A percentile compares a stretch with the other conserved stretches of the same genome.
Conservation (phyloP, 2,329 filamentous ascomycete species). For the Didymella glomerata region DNA sequence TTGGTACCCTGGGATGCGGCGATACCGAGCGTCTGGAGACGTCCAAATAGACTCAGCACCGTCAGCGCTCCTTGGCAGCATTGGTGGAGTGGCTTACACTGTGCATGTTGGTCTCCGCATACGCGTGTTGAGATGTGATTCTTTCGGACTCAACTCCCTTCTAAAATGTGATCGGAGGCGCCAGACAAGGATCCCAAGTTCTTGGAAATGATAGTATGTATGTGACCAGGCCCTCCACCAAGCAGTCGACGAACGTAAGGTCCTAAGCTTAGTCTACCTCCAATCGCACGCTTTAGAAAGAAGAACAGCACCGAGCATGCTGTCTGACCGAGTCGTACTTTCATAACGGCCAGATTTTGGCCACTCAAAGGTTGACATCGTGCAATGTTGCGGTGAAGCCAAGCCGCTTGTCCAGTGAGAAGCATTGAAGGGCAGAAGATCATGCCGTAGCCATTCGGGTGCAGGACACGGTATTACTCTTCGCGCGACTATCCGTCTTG, state of each 20-base stretch:
- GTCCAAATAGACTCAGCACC: not conserved
- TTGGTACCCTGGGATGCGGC: not conserved
- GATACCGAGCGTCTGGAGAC: constrained; percentile 7
- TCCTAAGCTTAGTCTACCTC: constrained; percentile 2
- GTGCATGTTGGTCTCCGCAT: constrained; percentile 8
- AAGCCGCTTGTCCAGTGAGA: constrained; percentile 8
- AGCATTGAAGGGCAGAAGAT: constrained; percentile 4
- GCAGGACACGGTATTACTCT: constrained; percentile 16
- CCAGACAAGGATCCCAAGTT: constrained; percentile 14
- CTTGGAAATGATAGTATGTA: constrained; percentile 8
- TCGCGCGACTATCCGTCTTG: constrained; percentile 30
- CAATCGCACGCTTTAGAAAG: constrained; percentile 2
- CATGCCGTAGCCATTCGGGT: constrained; percentile 8
- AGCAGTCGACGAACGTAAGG: not conserved
- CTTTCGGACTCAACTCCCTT: not conserved
- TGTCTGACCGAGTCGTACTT: constrained; percentile 11
- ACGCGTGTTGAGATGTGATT: constrained; percentile 7
- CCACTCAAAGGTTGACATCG: constrained; percentile 7
- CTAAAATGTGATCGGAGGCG: constrained; percentile 3
- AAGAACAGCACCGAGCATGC: not conserved
- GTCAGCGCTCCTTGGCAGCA: constrained; percentile 8
- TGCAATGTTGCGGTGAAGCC: constrained; percentile 10
- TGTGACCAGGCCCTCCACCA: constrained; percentile 2
- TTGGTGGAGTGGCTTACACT: constrained; percentile 6
- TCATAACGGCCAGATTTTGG: constrained; percentile 7